A percentile compares a stretch with the other conserved stretches of the same genome.
Conservation (phyloP, 495 filamentous ascomycete genomes). For the Talaromyces proteolyticus region DNA sequence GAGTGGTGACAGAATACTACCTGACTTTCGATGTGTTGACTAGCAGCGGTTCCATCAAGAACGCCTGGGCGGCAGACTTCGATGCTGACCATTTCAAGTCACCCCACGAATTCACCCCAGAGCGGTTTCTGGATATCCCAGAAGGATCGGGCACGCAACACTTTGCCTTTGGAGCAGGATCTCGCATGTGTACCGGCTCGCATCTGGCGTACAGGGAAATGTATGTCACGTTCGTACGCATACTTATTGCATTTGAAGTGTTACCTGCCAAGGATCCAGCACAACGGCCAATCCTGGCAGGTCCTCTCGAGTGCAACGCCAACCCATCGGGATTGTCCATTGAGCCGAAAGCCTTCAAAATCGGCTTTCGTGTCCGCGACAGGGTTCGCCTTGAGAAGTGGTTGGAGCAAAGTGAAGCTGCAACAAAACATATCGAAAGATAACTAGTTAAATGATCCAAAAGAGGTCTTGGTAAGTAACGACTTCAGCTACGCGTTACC, state of each 20-base stretch:
- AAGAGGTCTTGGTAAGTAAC: too few species aligned
- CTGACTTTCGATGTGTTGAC: not conserved
- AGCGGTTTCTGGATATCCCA: slow-evolving; percentile 56
- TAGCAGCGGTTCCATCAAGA: too few species aligned
- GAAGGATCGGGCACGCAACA: slow-evolving; percentile 49
- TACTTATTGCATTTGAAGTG: slow-evolving; percentile 47
- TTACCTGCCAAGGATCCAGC: slow-evolving; percentile 14
- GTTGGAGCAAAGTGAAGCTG: slow-evolving; percentile 12
- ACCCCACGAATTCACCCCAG: slow-evolving; percentile 52
- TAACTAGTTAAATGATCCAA: too few species aligned
- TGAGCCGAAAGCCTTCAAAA: slow-evolving; percentile 63
- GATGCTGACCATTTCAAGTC: slow-evolving; percentile 44
- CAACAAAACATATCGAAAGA: not conserved
- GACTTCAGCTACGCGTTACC: too few species aligned
- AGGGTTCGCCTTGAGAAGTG: slow-evolving; percentile 32
- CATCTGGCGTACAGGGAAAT: slow-evolving; percentile 57
- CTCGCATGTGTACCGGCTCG: slow-evolving; percentile 60
- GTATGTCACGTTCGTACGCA: slow-evolving; percentile 56
- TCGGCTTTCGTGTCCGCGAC: slow-evolving; percentile 43
- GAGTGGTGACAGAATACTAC: slow-evolving; percentile 50
- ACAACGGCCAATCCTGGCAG: slow-evolving; percentile 39
- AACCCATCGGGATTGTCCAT: slow-evolving; percentile 60
- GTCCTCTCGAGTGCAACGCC: slow-evolving; percentile 57
- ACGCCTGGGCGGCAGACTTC: slow-evolving; percentile 56
- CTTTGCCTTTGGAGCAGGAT: slow-evolving; percentile 57